Evolutionary conservation across 106 monocot species (phyloP), one percentile per base, ranked within the genome.

Genomic region (Triglochin maritima): DNA sequence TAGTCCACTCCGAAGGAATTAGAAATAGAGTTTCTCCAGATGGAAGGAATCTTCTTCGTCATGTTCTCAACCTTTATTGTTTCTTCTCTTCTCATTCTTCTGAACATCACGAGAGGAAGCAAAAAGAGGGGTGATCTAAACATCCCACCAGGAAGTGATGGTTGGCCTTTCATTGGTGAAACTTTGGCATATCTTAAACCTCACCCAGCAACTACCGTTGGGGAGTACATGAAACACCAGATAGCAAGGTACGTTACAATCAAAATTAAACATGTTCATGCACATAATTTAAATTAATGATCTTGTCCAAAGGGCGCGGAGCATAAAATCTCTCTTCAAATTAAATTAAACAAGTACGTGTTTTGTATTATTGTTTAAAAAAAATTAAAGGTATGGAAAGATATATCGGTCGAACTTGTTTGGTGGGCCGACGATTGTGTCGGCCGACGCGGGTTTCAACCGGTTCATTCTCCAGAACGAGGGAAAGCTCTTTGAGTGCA

Each of bases 401-500:
- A 73, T 70, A 55, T 83, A 72, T 65, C 17, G 68, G 49, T 76
- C 79, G 55, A 59, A 70, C 47, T 15, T 79, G 44, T 68, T 83
- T 9, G 79, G 83, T 11, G 54, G 41, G 17, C 68, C 52, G 50
- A 48, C 50, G 10, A 67, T 83, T 45, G 65, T 79, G 49, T 83
- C 83, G 11, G 76, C 79, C 29, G 79, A 83, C 56, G 42, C 79
- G 2, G 79, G 69, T 14, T 15, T 83, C n/a, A 83, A 70, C 65
- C 56, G 57, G 44, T 79, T 79, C 61, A 67, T 83, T 17, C 50
- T 83, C 7, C 76, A 73, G 79, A 83, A 83, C 42, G 79, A 76
- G 5, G 50, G 53, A 12, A 58, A 56, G 59, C 47, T 73, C 55
- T 83, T 83, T 57, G 76, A 66, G 41, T 49, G 53, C n/a, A 69